Conservation (phyloP, 2,329 filamentous ascomycete genomes). For the Fusarium sp. region DNA sequence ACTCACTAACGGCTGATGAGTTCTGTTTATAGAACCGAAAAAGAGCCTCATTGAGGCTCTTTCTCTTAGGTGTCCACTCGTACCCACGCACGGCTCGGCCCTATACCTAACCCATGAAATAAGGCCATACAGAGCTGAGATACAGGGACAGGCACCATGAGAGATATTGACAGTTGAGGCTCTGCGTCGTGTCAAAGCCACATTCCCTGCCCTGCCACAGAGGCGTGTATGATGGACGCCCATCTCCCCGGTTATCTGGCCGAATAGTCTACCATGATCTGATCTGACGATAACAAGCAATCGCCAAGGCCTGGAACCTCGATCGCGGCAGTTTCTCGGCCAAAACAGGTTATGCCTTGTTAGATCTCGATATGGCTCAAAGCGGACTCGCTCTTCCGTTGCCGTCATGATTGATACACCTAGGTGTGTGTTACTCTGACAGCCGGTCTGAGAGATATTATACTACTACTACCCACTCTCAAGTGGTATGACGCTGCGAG, state of each 20-base stretch:
- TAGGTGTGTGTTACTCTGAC: neutral
- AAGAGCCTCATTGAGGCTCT: constrained; percentile 18
- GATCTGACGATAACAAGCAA: constrained; percentile 28
- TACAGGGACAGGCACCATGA: constrained; percentile 15
- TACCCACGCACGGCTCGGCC: constrained; percentile 29
- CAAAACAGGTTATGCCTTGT: constrained; percentile 9
- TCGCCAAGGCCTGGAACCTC: neutral
- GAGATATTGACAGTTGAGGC: constrained; percentile 11
- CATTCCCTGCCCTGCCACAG: neutral
- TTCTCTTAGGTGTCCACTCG: neutral
- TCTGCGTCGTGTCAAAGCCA: constrained; percentile 9
- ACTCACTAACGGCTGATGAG: neutral
- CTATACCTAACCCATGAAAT: constrained; percentile 8
- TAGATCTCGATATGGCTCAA: constrained; percentile 16
- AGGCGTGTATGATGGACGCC: constrained; percentile 14
- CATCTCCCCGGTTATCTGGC: constrained; percentile 33
- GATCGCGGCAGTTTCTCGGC: constrained; percentile 39
- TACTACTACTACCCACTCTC: neutral
- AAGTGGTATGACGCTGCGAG: constrained; percentile 12
- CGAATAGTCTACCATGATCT: constrained; percentile 40
- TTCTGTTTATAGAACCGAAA: constrained; percentile 2
- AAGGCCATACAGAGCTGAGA: constrained; percentile 2
- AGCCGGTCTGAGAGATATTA: neutral
- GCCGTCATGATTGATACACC: constrained; percentile 3
- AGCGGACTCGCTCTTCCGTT: constrained; percentile 35